Evolutionary conservation across 352 stramenopile genomes (phyloP).

Genomic region (Pythium dissimile): DNA sequence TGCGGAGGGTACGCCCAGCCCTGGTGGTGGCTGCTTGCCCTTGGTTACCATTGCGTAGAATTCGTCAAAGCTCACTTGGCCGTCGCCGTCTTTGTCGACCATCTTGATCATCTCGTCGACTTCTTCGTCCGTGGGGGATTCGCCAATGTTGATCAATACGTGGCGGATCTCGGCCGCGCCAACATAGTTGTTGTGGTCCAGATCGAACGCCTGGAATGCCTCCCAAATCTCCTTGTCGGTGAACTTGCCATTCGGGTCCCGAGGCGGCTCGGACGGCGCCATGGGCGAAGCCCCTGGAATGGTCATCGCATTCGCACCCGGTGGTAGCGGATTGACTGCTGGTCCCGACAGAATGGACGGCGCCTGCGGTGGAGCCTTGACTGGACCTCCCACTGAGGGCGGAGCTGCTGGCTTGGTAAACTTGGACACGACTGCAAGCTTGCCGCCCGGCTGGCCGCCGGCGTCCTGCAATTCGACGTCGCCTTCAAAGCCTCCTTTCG

Average conservation of each 20-base stretch:
- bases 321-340: conserved; percentile 55
- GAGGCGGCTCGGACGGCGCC: conserved; percentile 63
- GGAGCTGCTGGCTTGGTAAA: conserved; percentile 72
- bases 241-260: conserved; percentile 94
- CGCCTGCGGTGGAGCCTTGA: conserved; percentile 53
- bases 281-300: conserved; percentile 47
- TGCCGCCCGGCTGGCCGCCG: conserved; percentile 67
- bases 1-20: conserved; percentile 49
- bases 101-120: conserved; percentile 97
- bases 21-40: conserved; percentile 87
- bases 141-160: conserved; percentile 95
- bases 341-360: conserved; percentile 62
- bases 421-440: conserved; percentile 84
- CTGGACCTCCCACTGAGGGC: conserved; percentile 21
- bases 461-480: conserved; percentile 90
- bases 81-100: conserved; percentile 94
- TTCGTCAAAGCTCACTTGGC: conserved; percentile 93
- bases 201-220: conserved; percentile 92
- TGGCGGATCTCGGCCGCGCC: conserved; percentile 93
- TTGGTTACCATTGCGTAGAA: conserved; percentile 96
- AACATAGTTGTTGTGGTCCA: conserved; percentile 96
- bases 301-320: conserved; percentile 49
- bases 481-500: conserved; percentile 90
- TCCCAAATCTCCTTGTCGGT: conserved; percentile 95
- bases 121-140: conserved; percentile 94